Evolutionary conservation across 306 rosid species (phyloP), one percentile per base, ranked within the genome.

Genomic region (Citrullus mucosospermus): DNA sequence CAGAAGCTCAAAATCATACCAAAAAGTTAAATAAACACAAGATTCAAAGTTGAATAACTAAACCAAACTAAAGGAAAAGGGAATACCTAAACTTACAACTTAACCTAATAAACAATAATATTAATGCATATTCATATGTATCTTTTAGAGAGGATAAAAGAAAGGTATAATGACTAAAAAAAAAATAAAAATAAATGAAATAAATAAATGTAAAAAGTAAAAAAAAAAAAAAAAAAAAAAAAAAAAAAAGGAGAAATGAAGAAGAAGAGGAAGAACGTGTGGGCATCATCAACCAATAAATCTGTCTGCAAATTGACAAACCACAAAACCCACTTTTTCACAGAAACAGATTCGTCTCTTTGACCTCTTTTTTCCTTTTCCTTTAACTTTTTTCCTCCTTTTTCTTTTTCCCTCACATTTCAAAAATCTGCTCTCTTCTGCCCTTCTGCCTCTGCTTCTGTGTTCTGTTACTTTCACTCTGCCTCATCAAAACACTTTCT

Each of bases 221-320:
- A 83, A 71, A 43, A 59, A 7, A 9, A 43, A 76, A 79, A 80
- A 81, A 85, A 30, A 72, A 82, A 80, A 79, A 85, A 84, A 84
- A 71, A 88, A 80, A 38, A 68, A 82, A 80, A 80, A 84, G 84
- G 82, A 75, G 44, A 53, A 12, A 4, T 1, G 3, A 81, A 57
- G 79, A 83, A 80, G 55, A 84, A 46, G 75, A 60, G 80, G 77
- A 85, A 88, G 78, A 85, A 85, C 90, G 93, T 93, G 96, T 82
- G 96, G 86, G 80, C 92, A 90, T 93, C 84, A 93, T 91, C 82
- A 73, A 80, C 89, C 89, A 89, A 91, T 93, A 83, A 87, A 89
- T 81, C 22, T 81, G 69, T 70, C 80, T 79, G 83, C 38, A 81
- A 57, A 50, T 63, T 61, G 56, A 76, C 56, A 77, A 76, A 55